Base-by-base conservation (phyloP, 768 basidiomycete genomes). In the Suillus sp. region DNA sequence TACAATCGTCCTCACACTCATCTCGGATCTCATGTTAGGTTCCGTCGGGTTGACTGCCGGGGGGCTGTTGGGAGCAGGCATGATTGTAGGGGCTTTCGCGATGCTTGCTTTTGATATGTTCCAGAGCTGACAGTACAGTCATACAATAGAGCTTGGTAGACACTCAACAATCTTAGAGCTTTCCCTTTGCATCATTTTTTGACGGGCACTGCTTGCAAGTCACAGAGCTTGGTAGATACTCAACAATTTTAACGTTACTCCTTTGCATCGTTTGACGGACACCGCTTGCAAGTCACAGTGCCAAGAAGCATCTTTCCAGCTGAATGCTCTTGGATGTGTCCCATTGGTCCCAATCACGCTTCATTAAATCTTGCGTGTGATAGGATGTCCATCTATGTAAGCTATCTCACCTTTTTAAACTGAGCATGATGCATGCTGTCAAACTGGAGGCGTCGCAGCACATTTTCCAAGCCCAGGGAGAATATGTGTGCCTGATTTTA, bases 1-100 rank as follows among this genome's bases (percentile, higher is more conserved):
- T n/a, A 95, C 95, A 6, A 96, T 96, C 67, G 92, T 96, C 42
- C 82, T 97, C 56, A 92, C 95, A 16, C 85, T 95, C 54, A 69
- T 93, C 18, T 86, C 90, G 47, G 95, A 98, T 75, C 80, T 90
- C 9, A 66, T 89, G 20, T 89, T 95, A 65, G 87, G 92, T 25
- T 81, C 82, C 59, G 82, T 86, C 42, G 79, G 83, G 1, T 72
- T 95, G 62, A 93, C 89, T 0, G 30, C 83, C 3, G 90, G 89
- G 83, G 92, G 92, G 61, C 65, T 95, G 22, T 51, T 88, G 13
- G 96, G 96, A 9, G 90, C 90, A 58, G 84, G 84, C 22, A 83
- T 88, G 69, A 96, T 98, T 67, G 84, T 94, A 13, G 77, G 83
- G 13, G 95, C 94, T 2, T 98, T 98, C 71, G 89, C 84, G 2